Base-by-base conservation (phyloP, 2,329 filamentous ascomycete genomes). In the Fusarium papillatum region DNA sequence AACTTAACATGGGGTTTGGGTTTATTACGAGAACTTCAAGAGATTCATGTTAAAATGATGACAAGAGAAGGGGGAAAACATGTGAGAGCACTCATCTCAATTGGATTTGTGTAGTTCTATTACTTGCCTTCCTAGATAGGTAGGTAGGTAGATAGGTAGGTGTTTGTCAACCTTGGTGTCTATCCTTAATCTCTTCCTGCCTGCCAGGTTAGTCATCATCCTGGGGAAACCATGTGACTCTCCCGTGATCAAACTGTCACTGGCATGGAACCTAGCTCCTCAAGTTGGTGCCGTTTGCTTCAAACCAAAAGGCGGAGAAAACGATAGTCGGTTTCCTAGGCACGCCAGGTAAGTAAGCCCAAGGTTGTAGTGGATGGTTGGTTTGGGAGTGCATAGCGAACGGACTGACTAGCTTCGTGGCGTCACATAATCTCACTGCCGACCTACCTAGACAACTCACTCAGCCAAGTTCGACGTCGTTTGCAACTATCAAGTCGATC, bases 341-440 rank as follows among this genome's bases (percentile, higher is more conserved):
- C 53, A 22, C 19, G n/a, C 53, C 19, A 57, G 53, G 53, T 39
- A 50, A 50, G 48, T 50, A 64, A 53, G 50, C 64, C 24, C 29
- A 36, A 36, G 50, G 63, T 53, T 59, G 50, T 53, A 59, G 14
- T 26, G 36, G 26, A 24, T 48, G 39, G 31, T 48, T 41, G 39
- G 22, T 48, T 41, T 36, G 9, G 22, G 26, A 36, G 46, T 34
- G 36, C 38, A 64, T 39, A 19, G 31, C 26, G 26, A 63, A 39
- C 29, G 19, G 53, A 22, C 53, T 57, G 29, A 22, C 29, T 57
- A 68, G 59, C 66, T 34, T 65, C 39, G 57, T 41, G n/a, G 65
- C 41, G 60, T 53, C 36, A 43, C 22, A 48, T 60, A 63, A 36
- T 38, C 53, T 57, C 53, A 57, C 19, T 57, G 53, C 53, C 53